A percentile compares a stretch with the other conserved stretches of the same genome.
phyloP scores from a whole-genome alignment of 495 filamentous ascomycete species.

The Penicillium steckii region DNA sequence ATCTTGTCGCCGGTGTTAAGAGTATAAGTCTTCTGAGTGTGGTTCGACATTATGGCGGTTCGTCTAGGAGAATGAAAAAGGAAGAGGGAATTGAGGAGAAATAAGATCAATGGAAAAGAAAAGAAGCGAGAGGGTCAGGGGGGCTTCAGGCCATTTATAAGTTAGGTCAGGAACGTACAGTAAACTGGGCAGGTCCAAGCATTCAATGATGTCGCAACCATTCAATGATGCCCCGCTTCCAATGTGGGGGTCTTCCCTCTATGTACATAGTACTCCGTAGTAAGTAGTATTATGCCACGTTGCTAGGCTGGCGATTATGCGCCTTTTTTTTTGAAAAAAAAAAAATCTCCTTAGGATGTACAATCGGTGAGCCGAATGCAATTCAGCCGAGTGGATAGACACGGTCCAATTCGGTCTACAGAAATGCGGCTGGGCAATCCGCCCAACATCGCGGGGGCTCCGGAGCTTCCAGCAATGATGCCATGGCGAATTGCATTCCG shows the following conservation, averaged over 20 bases:
- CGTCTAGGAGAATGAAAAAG: background rate
- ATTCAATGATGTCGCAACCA: constrained; percentile 18
- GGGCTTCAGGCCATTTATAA: constrained; percentile 8
- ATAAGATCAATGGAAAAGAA: background rate
- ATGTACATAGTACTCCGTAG: background rate
- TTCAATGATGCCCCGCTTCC: constrained; percentile 10
- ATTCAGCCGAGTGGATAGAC: constrained; percentile 1
- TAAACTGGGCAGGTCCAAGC: constrained; percentile 41
- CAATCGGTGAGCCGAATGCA: constrained; percentile 1
- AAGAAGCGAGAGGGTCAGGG: background rate
- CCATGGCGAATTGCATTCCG: constrained; percentile 6
- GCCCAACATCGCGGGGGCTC: background rate
- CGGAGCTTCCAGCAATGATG: background rate
- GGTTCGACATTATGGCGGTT: constrained; percentile 38
- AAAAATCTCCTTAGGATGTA: too few species aligned
- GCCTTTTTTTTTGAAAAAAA: background rate
- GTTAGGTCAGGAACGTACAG: background rate
- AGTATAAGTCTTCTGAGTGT: constrained; percentile 62
- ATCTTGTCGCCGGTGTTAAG: constrained; percentile 81
- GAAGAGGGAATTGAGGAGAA: background rate
- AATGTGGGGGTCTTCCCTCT: constrained; percentile 6
- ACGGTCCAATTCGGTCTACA: background rate
- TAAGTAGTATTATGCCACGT: background rate
- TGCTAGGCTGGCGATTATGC: background rate
- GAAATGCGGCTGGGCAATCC: background rate